Evolutionary conservation across 495 filamentous ascomycete species (phyloP).

Genomic region (Acidiella bohemica): DNA sequence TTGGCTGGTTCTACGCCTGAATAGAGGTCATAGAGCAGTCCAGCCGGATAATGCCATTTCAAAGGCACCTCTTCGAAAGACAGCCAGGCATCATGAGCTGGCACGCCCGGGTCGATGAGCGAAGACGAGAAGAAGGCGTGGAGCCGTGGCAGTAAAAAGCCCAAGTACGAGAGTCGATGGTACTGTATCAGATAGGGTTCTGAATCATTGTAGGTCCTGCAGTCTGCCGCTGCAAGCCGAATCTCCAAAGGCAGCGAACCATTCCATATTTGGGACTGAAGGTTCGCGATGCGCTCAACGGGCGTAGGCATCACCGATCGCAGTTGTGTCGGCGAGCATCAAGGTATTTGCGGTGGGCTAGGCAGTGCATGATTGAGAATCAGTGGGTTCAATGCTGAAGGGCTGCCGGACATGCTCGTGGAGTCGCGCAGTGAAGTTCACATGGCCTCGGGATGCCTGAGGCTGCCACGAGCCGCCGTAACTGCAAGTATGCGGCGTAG

Average conservation of each 20-base stretch:
- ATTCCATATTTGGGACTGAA: conserved; percentile 29
- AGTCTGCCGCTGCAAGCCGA: conserved; percentile 26
- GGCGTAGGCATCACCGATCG: conserved; percentile 12
- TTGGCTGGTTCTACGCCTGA: conserved; percentile 48
- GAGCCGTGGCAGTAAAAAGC: conserved; percentile 64
- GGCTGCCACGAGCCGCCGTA: no score
- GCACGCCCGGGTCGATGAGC: conserved; percentile 49
- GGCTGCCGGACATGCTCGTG: no score
- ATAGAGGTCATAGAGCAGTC: conserved; percentile 80
- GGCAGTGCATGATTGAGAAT: not conserved
- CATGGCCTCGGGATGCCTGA: no score
- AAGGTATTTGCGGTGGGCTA: not conserved
- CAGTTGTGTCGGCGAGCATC: not conserved
- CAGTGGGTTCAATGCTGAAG: not conserved
- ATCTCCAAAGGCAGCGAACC: conserved; percentile 31
- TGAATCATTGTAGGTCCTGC: conserved; percentile 27
- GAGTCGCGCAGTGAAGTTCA: no score
- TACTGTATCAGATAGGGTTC: conserved; percentile 38
- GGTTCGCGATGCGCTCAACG: conserved; percentile 7
- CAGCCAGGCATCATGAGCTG: conserved; percentile 54
- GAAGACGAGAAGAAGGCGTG: conserved; percentile 61
- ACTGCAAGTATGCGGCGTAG: no score
- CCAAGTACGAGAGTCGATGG: conserved; percentile 58
- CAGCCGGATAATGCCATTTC: conserved; percentile 80
- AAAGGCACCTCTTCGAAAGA: conserved; percentile 63